phyloP scores from a whole-genome alignment of 108 stramenopile genomes.

The Cyclotella choctawhatcheeana region DNA sequence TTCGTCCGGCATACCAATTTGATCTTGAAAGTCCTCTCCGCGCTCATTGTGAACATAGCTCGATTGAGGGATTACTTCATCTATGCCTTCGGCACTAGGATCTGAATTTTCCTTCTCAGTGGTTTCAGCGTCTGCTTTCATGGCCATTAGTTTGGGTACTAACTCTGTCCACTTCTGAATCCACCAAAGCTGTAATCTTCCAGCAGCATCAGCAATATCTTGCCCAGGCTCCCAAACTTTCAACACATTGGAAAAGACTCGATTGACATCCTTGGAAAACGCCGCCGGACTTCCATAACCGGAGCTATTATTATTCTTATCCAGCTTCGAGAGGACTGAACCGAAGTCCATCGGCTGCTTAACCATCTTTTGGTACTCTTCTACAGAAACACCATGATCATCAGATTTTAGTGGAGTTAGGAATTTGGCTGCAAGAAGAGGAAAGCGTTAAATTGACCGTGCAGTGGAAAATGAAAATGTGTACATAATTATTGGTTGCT shows the following conservation, averaged over 20 bases:
- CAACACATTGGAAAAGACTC: constrained; percentile 87
- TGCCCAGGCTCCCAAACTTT: constrained; percentile 86
- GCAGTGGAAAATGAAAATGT: background rate
- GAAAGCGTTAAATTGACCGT: background rate
- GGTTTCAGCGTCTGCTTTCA: constrained; percentile 71
- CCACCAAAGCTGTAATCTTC: constrained; percentile 81
- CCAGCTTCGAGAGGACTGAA: constrained; percentile 65
- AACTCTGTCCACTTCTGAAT: constrained; percentile 78
- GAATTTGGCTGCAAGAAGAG: constrained; percentile 46
- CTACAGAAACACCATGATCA: constrained; percentile 69
- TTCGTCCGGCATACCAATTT: constrained; percentile 94
- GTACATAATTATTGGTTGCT: background rate
- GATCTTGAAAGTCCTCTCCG: constrained; percentile 89
- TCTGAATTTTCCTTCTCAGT: constrained; percentile 35
- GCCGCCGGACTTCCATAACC: constrained; percentile 77
- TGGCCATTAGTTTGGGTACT: constrained; percentile 82
- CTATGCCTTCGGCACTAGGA: constrained; percentile 30
- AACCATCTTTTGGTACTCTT: constrained; percentile 84
- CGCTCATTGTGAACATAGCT: constrained; percentile 62
- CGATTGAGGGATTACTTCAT: constrained; percentile 27
- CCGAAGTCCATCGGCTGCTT: constrained; percentile 94
- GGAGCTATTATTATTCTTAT: constrained; percentile 44
- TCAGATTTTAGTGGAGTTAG: constrained; percentile 68
- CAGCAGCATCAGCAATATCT: constrained; percentile 79
- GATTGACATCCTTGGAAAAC: constrained; percentile 93